phyloP scores from a whole-genome alignment of 2,329 filamentous ascomycete genomes.

The Exserohilum rostratum region DNA sequence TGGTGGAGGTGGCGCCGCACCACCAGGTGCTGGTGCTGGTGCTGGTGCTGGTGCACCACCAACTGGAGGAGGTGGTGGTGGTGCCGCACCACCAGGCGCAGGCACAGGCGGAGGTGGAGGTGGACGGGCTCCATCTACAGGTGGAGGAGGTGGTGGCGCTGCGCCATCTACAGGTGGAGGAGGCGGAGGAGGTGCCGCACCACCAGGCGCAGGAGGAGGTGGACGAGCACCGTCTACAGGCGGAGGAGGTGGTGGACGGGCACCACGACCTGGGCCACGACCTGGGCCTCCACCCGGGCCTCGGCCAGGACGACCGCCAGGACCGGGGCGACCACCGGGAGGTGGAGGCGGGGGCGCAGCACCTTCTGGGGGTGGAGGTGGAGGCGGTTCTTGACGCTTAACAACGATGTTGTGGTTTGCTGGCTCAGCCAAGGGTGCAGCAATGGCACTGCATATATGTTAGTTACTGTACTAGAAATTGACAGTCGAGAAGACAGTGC shows the following conservation, averaged over 20 bases:
- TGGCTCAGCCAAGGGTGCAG: neutral
- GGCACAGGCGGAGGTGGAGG: neutral
- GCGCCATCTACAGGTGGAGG: no score
- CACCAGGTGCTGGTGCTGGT: neutral
- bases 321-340: no score
- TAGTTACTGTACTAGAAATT: neutral
- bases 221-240: neutral
- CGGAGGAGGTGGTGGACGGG: neutral
- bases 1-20: neutral
- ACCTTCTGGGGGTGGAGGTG: neutral
- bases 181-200: no score
- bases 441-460: neutral
- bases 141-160: neutral
- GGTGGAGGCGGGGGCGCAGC: neutral
- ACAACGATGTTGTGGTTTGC: neutral
- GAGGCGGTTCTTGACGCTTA: neutral
- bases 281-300: no score
- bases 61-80: neutral
- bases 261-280: no score
- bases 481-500: neutral
- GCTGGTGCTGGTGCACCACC: neutral
- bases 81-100: no score
- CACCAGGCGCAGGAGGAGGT: no score
- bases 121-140: neutral
- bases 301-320: neutral